These are phyloP conservation scores for Daldinia decipiens DNA, from an alignment of 495 filamentous ascomycete species.

Conservation along the genomic window DNA sequence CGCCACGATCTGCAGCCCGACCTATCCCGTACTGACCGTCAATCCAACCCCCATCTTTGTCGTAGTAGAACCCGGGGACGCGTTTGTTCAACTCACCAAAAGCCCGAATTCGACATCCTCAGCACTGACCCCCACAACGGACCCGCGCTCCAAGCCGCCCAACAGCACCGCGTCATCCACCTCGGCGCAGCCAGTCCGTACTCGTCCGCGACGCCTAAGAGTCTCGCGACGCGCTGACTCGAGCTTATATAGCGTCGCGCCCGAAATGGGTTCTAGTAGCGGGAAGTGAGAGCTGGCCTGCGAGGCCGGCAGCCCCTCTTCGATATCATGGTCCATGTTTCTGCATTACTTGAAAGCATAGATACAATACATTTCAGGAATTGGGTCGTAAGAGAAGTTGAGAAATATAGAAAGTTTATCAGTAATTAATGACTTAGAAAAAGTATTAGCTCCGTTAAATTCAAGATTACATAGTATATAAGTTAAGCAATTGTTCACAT, in stretches of 20 bases:
- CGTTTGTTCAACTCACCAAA: constrained; percentile 45
- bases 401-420: too few relatives aligned
- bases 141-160: constrained; percentile 58
- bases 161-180: constrained; percentile 58
- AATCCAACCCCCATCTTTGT: background rate
- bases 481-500: background rate
- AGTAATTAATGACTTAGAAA: background rate
- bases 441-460: background rate
- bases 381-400: background rate
- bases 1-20: constrained; percentile 53
- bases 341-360: background rate
- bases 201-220: constrained; percentile 26
- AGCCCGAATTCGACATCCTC: constrained; percentile 55
- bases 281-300: constrained; percentile 20
- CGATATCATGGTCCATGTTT: constrained; percentile 11
- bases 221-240: constrained; percentile 40
- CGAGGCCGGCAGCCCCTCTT: constrained; percentile 1
- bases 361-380: background rate
- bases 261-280: constrained; percentile 20
- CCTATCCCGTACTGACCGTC: constrained; percentile 36
- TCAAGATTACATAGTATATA: background rate
- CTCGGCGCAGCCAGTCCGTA: constrained; percentile 54
- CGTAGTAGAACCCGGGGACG: constrained; percentile 4
- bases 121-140: constrained; percentile 60
- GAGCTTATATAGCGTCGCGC: constrained; percentile 45